Evolutionary conservation across 2,329 filamentous ascomycete genomes (phyloP), one percentile per base, ranked within the genome.

Genomic region (Myriosclerotinia scirpicola): DNA sequence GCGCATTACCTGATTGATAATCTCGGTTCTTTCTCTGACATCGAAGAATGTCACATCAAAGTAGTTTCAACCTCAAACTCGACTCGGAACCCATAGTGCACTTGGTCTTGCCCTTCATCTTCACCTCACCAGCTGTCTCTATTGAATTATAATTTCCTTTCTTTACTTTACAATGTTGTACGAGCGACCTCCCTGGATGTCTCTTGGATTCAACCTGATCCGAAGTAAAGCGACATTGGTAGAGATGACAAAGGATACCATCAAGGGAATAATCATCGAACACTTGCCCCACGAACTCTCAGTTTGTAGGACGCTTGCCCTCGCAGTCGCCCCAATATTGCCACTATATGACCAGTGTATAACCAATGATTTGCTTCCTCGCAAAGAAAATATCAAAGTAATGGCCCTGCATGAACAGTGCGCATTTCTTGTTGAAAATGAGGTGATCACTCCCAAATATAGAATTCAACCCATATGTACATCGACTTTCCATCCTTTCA

Each of bases 381-480:
- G 36, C 20, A 50, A n/a, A 26, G 20, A 38, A 26, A 7, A 26
- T 50, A 36, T 1, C 5, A 50, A 36, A 2, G n/a, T 11, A 36
- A 50, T 60, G 36, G 9, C 44, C 56, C 38, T 48, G 34, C 30
- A 38, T 36, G 30, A 36, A 50, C 6, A 36, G 7, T 48, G 56
- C 44, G 20, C 20, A 60, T 34, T 60, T 17, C 56, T 22, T 38
- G 56, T 30, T 54, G 38, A 34, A 54, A 38, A 64, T 36, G 52
- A 46, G 40, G 36, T 30, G n/a, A 53, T 34, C 46, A 30, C 11
- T 30, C 52, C 8, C 22, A 36, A 60, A 22, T 17, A 65, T 60
- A 60, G 50, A 52, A 69, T 70, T 73, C 53, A 58, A 68, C 71
- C 69, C 71, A 76, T 80, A 80, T 80, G 75, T 81, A 80, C 78